Conservation (phyloP, 352 stramenopile species). For the Pythium myriotylum region DNA sequence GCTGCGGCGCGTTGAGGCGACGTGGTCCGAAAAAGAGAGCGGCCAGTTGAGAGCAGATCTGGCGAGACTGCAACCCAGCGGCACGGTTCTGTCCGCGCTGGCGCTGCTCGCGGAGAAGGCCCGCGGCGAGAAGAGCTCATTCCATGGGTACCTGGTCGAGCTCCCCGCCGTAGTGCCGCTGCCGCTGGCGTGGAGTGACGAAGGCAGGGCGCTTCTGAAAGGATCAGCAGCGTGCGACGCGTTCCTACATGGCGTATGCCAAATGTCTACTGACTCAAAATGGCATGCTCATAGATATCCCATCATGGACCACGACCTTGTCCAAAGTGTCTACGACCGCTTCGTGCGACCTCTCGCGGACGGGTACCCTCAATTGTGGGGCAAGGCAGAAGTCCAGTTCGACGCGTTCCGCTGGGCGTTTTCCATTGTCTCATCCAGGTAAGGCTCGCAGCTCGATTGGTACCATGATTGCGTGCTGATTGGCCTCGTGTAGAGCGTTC, state of each 20-base stretch:
- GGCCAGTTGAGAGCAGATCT: conserved; percentile 35
- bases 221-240: conserved; percentile 47
- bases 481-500: conserved; percentile 42
- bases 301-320: conserved; percentile 58
- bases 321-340: conserved; percentile 48
- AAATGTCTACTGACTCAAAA: no score
- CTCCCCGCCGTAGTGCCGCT: conserved; percentile 50
- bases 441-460: no score
- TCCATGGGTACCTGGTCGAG: conserved; percentile 64
- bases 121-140: conserved; percentile 37
- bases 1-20: conserved; percentile 27
- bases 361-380: conserved; percentile 49
- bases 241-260: no score
- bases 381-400: conserved; percentile 32
- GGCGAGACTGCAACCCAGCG: conserved; percentile 38
- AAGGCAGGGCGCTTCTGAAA: conserved; percentile 38
- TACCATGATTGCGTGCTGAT: no score
- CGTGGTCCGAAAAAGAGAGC: background rate
- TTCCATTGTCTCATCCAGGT: conserved; percentile 65
- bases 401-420: conserved; percentile 69
- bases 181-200: conserved; percentile 47
- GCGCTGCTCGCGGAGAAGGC: conserved; percentile 50
- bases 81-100: conserved; percentile 48
- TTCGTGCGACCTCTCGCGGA: conserved; percentile 39
- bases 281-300: conserved; percentile 31